These are phyloP conservation scores for Cryomyces antarcticus DNA, from an alignment of 495 filamentous ascomycete genomes.

Conservation along the genomic window DNA sequence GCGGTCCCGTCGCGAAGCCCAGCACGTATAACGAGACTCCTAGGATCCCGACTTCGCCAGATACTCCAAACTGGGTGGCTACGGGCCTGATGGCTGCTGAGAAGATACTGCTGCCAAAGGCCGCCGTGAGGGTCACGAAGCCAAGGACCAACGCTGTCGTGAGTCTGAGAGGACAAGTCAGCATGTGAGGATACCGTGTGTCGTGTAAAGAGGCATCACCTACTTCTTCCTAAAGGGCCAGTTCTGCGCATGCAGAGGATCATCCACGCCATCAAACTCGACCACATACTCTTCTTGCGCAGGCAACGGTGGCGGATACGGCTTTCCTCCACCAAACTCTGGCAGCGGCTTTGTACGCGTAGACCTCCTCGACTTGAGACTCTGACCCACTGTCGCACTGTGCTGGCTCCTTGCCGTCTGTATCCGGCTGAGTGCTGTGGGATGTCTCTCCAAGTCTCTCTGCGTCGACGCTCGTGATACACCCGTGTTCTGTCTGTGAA, in stretches of 20 bases:
- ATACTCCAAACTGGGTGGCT: slow-evolving; percentile 30
- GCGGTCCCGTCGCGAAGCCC: slow-evolving; percentile 46
- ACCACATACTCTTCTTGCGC: slow-evolving; percentile 69
- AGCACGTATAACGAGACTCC: slow-evolving; percentile 53
- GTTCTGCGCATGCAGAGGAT: slow-evolving; percentile 67
- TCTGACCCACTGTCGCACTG: slow-evolving; percentile 46
- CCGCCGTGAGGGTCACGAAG: slow-evolving; percentile 53
- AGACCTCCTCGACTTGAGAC: slow-evolving; percentile 27
- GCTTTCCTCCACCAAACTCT: slow-evolving; percentile 50
- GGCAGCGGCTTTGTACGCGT: slow-evolving; percentile 37
- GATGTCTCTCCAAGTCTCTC: slow-evolving; percentile 39
- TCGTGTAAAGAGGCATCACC: slow-evolving; percentile 8
- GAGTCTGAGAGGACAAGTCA: slow-evolving; percentile 21
- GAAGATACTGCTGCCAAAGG: slow-evolving; percentile 55
- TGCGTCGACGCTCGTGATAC: slow-evolving; percentile 33
- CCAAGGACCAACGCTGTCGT: slow-evolving; percentile 52
- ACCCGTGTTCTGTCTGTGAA: slow-evolving; percentile 30
- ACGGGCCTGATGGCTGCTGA: slow-evolving; percentile 37
- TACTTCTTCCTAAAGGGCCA: slow-evolving; percentile 65
- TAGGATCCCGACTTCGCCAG: slow-evolving; percentile 37
- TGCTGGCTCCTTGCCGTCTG: slow-evolving; percentile 58
- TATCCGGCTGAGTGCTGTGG: slow-evolving; percentile 57
- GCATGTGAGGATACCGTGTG: background rate
- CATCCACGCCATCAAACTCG: slow-evolving; percentile 61
- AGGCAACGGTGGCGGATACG: slow-evolving; percentile 53